These are phyloP conservation scores for Rhodosporidiobolus odoratus DNA, from an alignment of 768 basidiomycete species.

Conservation along the genomic window DNA sequence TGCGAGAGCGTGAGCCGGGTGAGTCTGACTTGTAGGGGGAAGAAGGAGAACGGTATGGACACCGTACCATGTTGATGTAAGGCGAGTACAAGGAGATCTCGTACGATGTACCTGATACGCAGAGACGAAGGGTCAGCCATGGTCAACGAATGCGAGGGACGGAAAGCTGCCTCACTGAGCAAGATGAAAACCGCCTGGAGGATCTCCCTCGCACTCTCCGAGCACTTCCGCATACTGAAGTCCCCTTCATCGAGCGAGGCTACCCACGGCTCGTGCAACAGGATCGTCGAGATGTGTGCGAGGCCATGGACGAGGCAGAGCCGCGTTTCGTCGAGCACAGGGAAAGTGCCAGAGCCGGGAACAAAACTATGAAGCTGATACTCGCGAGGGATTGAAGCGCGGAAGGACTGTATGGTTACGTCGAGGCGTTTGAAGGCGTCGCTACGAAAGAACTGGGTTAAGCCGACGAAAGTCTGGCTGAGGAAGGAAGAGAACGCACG, in stretches of 20 bases:
- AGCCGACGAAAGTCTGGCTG: background rate
- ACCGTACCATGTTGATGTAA: conserved; percentile 14
- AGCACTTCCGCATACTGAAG: conserved; percentile 20
- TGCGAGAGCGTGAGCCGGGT: background rate
- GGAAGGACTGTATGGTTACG: conserved; percentile 29
- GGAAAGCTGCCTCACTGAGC: conserved; percentile 11
- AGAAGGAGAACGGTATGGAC: background rate
- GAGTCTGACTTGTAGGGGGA: background rate
- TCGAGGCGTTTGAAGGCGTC: conserved; percentile 40
- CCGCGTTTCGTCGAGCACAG: conserved; percentile 18
- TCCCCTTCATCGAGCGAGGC: conserved; percentile 5
- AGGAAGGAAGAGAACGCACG: background rate
- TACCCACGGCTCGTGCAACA: conserved; percentile 40
- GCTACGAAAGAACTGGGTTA: conserved; percentile 6
- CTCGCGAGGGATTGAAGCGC: conserved; percentile 40
- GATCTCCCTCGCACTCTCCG: conserved; percentile 23
- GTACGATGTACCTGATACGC: conserved; percentile 9
- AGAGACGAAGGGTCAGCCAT: background rate
- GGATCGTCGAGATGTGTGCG: conserved; percentile 26
- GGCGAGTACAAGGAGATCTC: conserved; percentile 34
- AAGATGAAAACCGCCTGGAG: conserved; percentile 28
- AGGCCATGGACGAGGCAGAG: conserved; percentile 32
- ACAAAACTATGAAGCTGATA: conserved; percentile 1
- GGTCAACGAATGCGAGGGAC: too few species aligned
- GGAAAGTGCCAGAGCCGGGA: background rate